Conservation (phyloP, 148 eudicot genomes). For the Tetragonia tetragonoides region DNA sequence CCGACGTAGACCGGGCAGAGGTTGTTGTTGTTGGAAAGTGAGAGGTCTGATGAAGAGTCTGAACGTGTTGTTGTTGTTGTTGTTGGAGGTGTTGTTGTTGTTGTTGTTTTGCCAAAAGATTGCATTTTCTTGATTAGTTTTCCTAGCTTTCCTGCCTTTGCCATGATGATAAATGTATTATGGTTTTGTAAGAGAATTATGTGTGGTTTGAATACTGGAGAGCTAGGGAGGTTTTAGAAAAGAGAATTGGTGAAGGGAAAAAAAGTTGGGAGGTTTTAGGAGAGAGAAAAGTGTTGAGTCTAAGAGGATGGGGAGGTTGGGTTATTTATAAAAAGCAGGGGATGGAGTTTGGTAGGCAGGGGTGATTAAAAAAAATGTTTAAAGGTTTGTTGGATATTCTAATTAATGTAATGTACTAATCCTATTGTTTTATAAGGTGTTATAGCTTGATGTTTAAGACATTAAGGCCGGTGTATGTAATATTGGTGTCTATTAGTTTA, state of each 20-base stretch:
- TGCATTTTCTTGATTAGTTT: constrained; percentile 30
- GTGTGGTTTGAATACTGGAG: too few relatives aligned
- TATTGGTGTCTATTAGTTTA: too few relatives aligned
- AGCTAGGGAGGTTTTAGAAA: background rate
- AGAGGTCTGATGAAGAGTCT: too few relatives aligned
- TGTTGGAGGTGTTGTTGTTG: background rate
- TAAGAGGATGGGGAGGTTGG: background rate
- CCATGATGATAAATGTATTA: constrained; percentile 7
- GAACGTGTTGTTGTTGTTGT: too few relatives aligned
- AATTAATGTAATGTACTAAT: too few relatives aligned
- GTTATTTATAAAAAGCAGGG: background rate
- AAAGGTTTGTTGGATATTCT: background rate
- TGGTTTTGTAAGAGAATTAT: background rate
- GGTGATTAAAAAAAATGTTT: background rate
- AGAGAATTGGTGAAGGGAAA: background rate
- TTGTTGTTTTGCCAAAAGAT: constrained; percentile 12
- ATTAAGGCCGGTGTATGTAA: too few relatives aligned
- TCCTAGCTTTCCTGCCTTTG: constrained; percentile 28
- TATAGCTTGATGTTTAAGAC: too few relatives aligned
- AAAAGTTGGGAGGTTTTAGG: background rate
- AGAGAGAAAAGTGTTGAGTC: background rate
- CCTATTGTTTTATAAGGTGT: too few relatives aligned
- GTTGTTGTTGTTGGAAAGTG: background rate
- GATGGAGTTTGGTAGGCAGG: constrained; percentile 11
- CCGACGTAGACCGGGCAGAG: constrained; percentile 54